Conservation (phyloP, 768 basidiomycete species). For the Rhizopogon sp. region DNA sequence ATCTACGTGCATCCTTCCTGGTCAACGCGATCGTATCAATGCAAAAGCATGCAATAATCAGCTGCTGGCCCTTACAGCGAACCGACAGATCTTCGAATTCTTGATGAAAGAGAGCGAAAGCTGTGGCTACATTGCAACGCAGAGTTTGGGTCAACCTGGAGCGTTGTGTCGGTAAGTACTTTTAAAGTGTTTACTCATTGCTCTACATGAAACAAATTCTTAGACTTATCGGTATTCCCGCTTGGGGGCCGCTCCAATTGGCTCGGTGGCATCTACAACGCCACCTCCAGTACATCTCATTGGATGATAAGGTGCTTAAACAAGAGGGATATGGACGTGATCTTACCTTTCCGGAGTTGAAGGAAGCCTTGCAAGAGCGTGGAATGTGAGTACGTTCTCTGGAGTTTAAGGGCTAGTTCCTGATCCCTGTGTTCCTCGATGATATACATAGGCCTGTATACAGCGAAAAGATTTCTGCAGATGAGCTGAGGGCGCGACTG, state of each 20-base stretch:
- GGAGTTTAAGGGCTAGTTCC: not conserved
- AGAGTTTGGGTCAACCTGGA: constrained; percentile 16
- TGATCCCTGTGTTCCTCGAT: constrained; percentile 1
- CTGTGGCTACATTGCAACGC: constrained; percentile 21
- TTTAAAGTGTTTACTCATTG: not conserved
- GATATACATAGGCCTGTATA: constrained; percentile 19
- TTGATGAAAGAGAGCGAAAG: constrained; percentile 27
- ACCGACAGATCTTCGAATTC: constrained; percentile 33
- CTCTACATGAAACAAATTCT: not conserved
- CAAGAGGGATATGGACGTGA: constrained; percentile 39
- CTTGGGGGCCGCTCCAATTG: constrained; percentile 32
- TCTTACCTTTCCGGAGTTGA: constrained; percentile 51
- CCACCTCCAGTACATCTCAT: constrained; percentile 35
- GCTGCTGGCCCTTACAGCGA: constrained; percentile 33
- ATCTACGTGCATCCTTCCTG: constrained; percentile 81
- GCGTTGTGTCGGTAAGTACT: constrained; percentile 56
- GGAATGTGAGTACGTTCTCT: constrained; percentile 55
- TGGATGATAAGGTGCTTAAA: constrained; percentile 61
- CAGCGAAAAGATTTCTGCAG: constrained; percentile 33
- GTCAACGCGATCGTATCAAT: constrained; percentile 66
- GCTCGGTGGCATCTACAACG: constrained; percentile 30
- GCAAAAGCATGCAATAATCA: constrained; percentile 44
- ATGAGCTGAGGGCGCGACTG: constrained; percentile 45
- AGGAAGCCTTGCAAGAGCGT: constrained; percentile 67
- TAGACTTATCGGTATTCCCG: constrained; percentile 33